Conservation (phyloP, 163 green algal genomes). For the Trebouxia gelatinosa region DNA sequence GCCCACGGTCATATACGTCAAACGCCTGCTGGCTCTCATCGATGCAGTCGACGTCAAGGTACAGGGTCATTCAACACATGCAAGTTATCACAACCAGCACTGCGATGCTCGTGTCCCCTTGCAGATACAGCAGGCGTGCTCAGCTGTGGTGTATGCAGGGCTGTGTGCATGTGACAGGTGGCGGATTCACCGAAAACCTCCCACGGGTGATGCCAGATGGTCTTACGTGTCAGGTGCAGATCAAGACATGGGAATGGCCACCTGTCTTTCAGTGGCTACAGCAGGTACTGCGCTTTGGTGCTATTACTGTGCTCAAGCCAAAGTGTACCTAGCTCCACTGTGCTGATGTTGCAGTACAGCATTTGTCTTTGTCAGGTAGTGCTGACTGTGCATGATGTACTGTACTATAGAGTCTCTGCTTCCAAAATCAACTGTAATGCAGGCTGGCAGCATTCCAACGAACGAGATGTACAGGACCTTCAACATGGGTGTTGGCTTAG, state of each 20-base stretch:
- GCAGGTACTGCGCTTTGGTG: slow-evolving; percentile 35
- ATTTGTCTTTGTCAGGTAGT: too few species aligned
- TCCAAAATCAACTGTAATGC: too few species aligned
- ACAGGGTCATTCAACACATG: neutral
- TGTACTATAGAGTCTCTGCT: neutral
- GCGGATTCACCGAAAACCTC: slow-evolving; percentile 97
- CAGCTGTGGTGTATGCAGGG: slow-evolving; percentile 46
- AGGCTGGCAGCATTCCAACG: slow-evolving; percentile 62
- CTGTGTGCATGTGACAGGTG: slow-evolving; percentile 95
- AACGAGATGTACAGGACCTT: slow-evolving; percentile 98
- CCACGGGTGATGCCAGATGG: slow-evolving; percentile 90
- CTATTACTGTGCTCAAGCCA: too few species aligned
- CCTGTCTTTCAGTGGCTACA: slow-evolving; percentile 87
- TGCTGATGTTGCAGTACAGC: too few species aligned
- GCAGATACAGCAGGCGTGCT: neutral
- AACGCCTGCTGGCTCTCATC: slow-evolving; percentile 54
- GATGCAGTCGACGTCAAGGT: slow-evolving; percentile 52
- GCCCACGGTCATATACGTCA: slow-evolving; percentile 92
- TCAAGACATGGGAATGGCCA: slow-evolving; percentile 68
- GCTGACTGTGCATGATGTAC: neutral
- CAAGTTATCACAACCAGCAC: too few species aligned
- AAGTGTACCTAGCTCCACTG: neutral
- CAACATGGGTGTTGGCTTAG: slow-evolving; percentile 97
- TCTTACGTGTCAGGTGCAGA: slow-evolving; percentile 71
- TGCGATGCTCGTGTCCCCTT: neutral